Percentiles rank a stretch among this genome's conserved stretches.
Evolutionary conservation across 2,329 filamentous ascomycete species (phyloP).

Genomic region (Fusarium sp.): DNA sequence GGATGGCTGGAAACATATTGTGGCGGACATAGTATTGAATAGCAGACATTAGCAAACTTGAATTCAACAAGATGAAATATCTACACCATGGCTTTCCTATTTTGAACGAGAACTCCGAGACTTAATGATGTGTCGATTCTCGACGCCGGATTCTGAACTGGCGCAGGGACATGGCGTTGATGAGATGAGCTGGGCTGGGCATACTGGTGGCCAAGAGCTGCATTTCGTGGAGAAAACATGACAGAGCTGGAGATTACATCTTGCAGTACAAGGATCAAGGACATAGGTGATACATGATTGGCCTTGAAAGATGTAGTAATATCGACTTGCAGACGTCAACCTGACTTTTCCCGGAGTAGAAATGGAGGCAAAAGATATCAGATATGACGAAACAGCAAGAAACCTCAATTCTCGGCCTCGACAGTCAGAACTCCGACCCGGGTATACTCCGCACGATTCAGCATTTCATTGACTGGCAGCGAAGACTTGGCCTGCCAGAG

Average conservation of each 20-base stretch:
- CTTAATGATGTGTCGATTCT: neutral
- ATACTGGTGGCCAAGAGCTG: neutral
- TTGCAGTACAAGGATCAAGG: neutral
- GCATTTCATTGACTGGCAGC: slow-evolving; percentile 28
- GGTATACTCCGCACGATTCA: neutral
- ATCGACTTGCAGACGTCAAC: neutral
- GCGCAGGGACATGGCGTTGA: slow-evolving; percentile 10
- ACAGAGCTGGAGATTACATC: slow-evolving; percentile 6
- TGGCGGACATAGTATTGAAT: slow-evolving; percentile 23
- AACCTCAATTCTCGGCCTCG: no score
- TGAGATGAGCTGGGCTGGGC: neutral
- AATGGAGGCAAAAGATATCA: slow-evolving; percentile 25
- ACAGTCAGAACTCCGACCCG: neutral
- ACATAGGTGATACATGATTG: slow-evolving; percentile 2
- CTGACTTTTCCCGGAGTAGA: slow-evolving; percentile 19
- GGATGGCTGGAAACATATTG: slow-evolving; percentile 9
- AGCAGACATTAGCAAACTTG: slow-evolving; percentile 24
- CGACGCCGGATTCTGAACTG: neutral
- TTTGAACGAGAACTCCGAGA: neutral
- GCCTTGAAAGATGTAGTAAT: neutral
- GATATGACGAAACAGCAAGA: slow-evolving; percentile 19
- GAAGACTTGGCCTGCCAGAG: slow-evolving; percentile 7
- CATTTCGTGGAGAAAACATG: slow-evolving; percentile 13
- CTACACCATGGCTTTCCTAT: neutral
- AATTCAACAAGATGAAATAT: slow-evolving; percentile 14